Evolutionary conservation across 495 filamentous ascomycete species (phyloP).

Genomic region (Aspergillus panamensis): DNA sequence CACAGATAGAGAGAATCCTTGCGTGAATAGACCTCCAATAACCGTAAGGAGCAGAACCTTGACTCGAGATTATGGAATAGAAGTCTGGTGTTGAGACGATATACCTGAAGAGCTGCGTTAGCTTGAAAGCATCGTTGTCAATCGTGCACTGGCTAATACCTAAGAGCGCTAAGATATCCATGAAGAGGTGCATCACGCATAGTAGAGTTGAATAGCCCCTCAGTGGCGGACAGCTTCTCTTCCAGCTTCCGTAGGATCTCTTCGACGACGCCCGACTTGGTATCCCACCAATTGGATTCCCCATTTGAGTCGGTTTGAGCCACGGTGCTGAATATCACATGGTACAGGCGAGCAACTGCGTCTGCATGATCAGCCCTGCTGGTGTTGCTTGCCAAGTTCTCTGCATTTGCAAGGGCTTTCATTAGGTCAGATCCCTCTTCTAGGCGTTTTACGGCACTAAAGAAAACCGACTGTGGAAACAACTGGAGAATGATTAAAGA

Average conservation of each 20-base stretch:
- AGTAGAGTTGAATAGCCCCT: constrained; percentile 55
- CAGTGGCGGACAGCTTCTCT: constrained; percentile 51
- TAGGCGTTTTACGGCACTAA: constrained; percentile 1
- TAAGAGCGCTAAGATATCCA: constrained; percentile 62
- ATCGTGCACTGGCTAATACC: constrained; percentile 34
- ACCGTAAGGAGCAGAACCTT: constrained; percentile 10
- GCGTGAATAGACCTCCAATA: constrained; percentile 47
- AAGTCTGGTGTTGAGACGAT: constrained; percentile 40
- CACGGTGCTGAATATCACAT: constrained; percentile 48
- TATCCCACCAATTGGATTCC: constrained; percentile 32
- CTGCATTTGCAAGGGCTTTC: constrained; percentile 36
- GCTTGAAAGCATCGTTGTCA: neutral
- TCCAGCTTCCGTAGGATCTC: constrained; percentile 51
- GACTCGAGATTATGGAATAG: constrained; percentile 28
- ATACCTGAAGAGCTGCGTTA: constrained; percentile 38
- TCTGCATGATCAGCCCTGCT: constrained; percentile 85
- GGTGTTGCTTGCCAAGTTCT: constrained; percentile 58
- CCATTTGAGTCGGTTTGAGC: constrained; percentile 6
- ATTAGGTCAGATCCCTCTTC: constrained; percentile 21
- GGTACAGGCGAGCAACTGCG: constrained; percentile 65
- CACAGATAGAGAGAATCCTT: constrained; percentile 54
- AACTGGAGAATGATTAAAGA: constrained; percentile 58
- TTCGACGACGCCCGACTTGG: constrained; percentile 42
- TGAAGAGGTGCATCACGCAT: constrained; percentile 66
- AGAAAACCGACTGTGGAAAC: constrained; percentile 27